phyloP scores from a whole-genome alignment of 2,329 filamentous ascomycete genomes.

The Colletotrichum gigasporum region DNA sequence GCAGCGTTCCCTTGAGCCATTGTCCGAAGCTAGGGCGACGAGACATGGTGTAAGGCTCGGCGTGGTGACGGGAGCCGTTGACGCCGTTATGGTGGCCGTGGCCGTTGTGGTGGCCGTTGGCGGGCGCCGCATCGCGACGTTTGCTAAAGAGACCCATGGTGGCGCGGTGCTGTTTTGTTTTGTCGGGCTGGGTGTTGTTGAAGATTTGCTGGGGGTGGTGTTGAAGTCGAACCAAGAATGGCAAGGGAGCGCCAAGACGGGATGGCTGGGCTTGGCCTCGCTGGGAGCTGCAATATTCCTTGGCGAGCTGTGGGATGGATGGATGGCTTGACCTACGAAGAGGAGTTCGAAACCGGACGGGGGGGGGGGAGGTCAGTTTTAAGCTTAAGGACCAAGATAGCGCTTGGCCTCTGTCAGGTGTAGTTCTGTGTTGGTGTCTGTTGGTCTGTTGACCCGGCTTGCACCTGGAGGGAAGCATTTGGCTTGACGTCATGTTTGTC shows the following conservation, averaged over 20 bases:
- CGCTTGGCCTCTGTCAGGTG: neutral
- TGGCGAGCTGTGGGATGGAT: conserved; percentile 24
- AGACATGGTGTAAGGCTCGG: conserved; percentile 52
- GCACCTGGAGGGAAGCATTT: neutral
- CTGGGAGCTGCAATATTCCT: conserved; percentile 12
- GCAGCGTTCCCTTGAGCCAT: conserved; percentile 74
- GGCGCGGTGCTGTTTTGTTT: neutral
- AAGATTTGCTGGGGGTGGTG: neutral
- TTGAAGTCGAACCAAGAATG: neutral
- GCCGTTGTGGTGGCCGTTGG: neutral
- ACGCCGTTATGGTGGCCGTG: neutral
- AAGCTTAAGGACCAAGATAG: conserved; percentile 20
- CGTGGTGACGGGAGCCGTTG: neutral
- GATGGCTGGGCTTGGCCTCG: conserved; percentile 26
- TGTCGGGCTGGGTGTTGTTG: neutral
- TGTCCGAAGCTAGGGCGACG: conserved; percentile 70
- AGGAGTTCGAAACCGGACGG: neutral
- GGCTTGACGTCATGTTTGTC: conserved; percentile 27
- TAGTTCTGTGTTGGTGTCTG: too few relatives aligned
- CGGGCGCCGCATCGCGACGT: conserved; percentile 1
- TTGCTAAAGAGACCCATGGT: conserved; percentile 28
- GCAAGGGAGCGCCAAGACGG: conserved; percentile 28
- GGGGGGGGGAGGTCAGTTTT: conserved; percentile 2
- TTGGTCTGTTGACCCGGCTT: too few relatives aligned
- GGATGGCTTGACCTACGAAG: neutral